Base-by-base conservation (phyloP, 257 asterid species). In the Cynanchum wilfordii region DNA sequence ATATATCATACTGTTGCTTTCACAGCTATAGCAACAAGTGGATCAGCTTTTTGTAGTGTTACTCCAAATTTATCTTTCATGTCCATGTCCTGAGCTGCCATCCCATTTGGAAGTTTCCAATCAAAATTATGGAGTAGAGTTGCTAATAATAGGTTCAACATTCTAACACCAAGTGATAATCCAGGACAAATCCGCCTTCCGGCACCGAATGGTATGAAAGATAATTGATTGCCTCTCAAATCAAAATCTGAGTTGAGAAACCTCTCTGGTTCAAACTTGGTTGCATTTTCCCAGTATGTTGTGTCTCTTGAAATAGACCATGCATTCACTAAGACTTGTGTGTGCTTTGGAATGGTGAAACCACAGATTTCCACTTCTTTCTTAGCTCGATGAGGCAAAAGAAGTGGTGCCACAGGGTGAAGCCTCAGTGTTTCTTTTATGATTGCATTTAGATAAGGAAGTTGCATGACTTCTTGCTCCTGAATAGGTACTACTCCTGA, bases 361-460 rank as follows among this genome's bases (percentile, higher is more conserved):
- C 80, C 80, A 12, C 50, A 24, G 45, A 82, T 30, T 52, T 82
- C 69, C 6, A 75, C 78, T 3, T 78, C 80, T 38, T 50, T 25
- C 69, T 78, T 78, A 16, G 85, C 73, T 6, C 56, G 76, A 66
- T 78, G 82, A 45, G 82, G 81, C 24, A 80, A 22, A 44, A 82
- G 81, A 59, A 79, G 72, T 4, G 83, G 83, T 25, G 80, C 73
- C 0, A 73, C 64, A 0, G 78, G 76, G 70, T 81, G 85, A 19
- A 81, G 77, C 73, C 85, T 68, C 80, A 82, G 63, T 11, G 85
- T 25, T 69, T 82, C 85, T 76, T 82, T 82, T 72, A 78, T 64
- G 45, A 82, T 68, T 4, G 85, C 83, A 5, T 70, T 67, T 17
- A 82, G n/a, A 44, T 55, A 78, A 25, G 80, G 75, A 17, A 82